Evolutionary conservation across 106 monocot genomes (phyloP).

Genomic region (Allium fistulosum): DNA sequence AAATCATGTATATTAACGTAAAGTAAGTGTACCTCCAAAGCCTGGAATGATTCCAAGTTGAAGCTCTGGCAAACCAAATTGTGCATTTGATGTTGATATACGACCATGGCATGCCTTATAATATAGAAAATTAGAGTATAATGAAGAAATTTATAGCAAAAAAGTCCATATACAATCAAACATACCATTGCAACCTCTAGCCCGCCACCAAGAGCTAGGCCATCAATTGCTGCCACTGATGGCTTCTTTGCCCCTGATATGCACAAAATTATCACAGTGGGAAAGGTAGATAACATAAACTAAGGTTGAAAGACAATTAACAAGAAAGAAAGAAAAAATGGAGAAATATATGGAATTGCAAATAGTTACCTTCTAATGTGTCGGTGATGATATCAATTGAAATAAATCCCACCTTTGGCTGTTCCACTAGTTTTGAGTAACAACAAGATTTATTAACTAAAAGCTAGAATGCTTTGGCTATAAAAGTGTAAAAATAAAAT

Average conservation of each 20-base stretch:
- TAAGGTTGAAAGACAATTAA: background rate
- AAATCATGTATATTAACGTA: background rate
- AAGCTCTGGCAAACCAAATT: slow-evolving; percentile 60
- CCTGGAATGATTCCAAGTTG: slow-evolving; percentile 70
- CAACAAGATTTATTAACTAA: too few relatives aligned
- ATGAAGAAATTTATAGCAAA: background rate
- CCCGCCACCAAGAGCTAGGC: slow-evolving; percentile 92
- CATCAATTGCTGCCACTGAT: slow-evolving; percentile 89
- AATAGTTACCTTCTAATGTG: slow-evolving; percentile 56
- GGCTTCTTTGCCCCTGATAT: slow-evolving; percentile 75
- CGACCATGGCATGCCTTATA: slow-evolving; percentile 78
- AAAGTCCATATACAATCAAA: slow-evolving; percentile 1
- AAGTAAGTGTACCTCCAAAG: slow-evolving; percentile 61
- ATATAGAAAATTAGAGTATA: slow-evolving; percentile 26
- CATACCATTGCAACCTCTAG: slow-evolving; percentile 90
- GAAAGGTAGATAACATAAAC: background rate
- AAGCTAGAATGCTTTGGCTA: too few relatives aligned
- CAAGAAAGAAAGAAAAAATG: too few relatives aligned
- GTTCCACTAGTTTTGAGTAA: slow-evolving; percentile 18
- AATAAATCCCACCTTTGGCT: slow-evolving; percentile 56
- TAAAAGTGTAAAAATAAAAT: too few relatives aligned
- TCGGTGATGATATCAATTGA: slow-evolving; percentile 80
- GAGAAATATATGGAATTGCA: background rate
- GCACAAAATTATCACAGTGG: background rate
- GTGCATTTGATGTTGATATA: slow-evolving; percentile 60